Conservation (phyloP, 2,329 filamentous ascomycete genomes). For the Harringtonia lauricola region DNA sequence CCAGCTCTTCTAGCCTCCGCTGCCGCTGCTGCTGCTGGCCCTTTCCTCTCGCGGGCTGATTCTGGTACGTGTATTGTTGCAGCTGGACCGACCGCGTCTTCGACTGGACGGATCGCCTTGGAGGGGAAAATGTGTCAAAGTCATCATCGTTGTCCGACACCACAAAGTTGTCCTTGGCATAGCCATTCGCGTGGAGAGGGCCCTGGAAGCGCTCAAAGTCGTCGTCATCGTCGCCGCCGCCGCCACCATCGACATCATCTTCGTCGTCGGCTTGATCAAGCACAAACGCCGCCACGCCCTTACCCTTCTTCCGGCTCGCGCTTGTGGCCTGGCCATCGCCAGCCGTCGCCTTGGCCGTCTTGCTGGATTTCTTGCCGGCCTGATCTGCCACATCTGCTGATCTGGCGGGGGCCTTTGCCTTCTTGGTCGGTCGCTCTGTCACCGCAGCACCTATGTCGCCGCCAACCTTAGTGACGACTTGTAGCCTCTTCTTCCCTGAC, state of each 20-base stretch:
- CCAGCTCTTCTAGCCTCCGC: slow-evolving; percentile 29
- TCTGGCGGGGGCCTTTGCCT: not conserved
- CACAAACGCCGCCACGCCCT: slow-evolving; percentile 6
- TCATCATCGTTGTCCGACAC: slow-evolving; percentile 26
- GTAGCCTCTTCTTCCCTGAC: slow-evolving; percentile 30
- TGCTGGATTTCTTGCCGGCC: not conserved
- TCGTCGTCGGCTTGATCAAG: slow-evolving; percentile 10
- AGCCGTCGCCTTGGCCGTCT: slow-evolving; percentile 14
- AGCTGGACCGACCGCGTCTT: slow-evolving; percentile 12
- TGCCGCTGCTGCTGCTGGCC: slow-evolving; percentile 14
- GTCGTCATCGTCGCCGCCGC: slow-evolving; percentile 6
- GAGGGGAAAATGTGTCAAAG: slow-evolving; percentile 18
- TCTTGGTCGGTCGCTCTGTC: slow-evolving; percentile 4
- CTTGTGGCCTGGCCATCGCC: slow-evolving; percentile 4
- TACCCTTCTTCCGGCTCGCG: slow-evolving; percentile 1
- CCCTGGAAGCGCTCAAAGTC: slow-evolving; percentile 26
- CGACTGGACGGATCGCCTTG: not conserved
- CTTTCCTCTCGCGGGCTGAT: not conserved
- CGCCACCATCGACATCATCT: slow-evolving; percentile 21
- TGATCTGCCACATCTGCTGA: too few relatives aligned
- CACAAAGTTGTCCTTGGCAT: slow-evolving; percentile 31
- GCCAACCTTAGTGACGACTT: slow-evolving; percentile 26
- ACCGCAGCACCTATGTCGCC: slow-evolving; percentile 10
- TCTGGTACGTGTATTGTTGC: slow-evolving; percentile 7
- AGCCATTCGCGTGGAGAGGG: slow-evolving; percentile 27